These are phyloP conservation scores for Neopestalotiopsis rosae DNA, from an alignment of 2,329 filamentous ascomycete species.

Conservation along the genomic window DNA sequence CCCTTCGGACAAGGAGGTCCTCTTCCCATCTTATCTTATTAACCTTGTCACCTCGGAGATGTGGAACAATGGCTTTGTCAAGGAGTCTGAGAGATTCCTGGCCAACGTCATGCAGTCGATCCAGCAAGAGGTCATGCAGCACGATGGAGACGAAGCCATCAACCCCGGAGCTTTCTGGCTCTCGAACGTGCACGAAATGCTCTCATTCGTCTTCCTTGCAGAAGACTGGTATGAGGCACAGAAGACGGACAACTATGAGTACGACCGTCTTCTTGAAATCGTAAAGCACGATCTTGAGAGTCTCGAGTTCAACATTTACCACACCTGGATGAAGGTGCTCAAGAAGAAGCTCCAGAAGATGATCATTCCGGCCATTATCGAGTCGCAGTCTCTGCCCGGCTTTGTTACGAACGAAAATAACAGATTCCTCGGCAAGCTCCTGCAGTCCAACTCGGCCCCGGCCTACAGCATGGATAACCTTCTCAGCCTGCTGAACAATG, in stretches of 20 bases:
- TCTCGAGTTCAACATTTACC: conserved; percentile 99
- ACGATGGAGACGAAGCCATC: conserved; percentile 95
- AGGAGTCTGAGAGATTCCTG: conserved; percentile 97
- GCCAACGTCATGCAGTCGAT: conserved; percentile 99
- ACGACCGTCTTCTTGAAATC: conserved; percentile 95
- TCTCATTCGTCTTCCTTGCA: conserved; percentile 98
- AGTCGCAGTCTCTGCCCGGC: conserved; percentile 95
- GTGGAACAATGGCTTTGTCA: conserved; percentile 99
- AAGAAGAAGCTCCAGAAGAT: conserved; percentile 99
- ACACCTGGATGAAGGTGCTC: conserved; percentile 99
- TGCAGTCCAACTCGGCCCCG: conserved; percentile 86
- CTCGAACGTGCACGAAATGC: conserved; percentile 99
- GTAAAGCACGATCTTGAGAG: conserved; percentile 99
- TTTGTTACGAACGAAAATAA: conserved; percentile 99
- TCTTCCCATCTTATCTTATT: conserved; percentile 98
- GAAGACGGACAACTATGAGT: conserved; percentile 99
- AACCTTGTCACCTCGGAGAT: conserved; percentile 99
- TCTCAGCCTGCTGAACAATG: conserved; percentile 92
- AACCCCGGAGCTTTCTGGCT: conserved; percentile 99
- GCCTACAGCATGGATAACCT: conserved; percentile 99
- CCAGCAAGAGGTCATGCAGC: conserved; percentile 98
- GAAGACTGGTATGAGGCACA: conserved; percentile 99
- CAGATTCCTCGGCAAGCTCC: conserved; percentile 94
- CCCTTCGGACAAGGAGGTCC: conserved; percentile 96
- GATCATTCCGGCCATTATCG: conserved; percentile 99